Evolutionary conservation across 257 asterid genomes (phyloP).

Genomic region (Gardenia jasminoides): DNA sequence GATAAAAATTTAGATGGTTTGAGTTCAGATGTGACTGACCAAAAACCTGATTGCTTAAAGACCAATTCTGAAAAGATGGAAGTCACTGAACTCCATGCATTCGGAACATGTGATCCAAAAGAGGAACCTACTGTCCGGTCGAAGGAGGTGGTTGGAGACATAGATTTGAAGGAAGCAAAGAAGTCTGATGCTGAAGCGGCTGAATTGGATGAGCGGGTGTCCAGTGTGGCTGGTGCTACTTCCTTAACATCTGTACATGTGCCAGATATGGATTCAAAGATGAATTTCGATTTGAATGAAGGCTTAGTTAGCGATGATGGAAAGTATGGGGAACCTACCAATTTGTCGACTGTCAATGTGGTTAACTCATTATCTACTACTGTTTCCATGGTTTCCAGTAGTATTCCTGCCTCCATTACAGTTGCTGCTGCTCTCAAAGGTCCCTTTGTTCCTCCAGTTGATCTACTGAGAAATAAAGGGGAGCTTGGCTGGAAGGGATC

Average conservation of each 20-base stretch:
- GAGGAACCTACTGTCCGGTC: conserved; percentile 22
- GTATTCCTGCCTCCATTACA: conserved; percentile 63
- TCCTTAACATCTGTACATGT: conserved; percentile 30
- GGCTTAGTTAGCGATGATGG: conserved; percentile 69
- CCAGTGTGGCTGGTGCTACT: conserved; percentile 22
- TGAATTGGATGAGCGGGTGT: conserved; percentile 26
- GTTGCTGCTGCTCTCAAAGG: conserved; percentile 92
- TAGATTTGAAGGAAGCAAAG: conserved; percentile 27
- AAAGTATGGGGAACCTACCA: conserved; percentile 53
- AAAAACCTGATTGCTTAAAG: conserved; percentile 25
- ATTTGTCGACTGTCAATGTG: conserved; percentile 31
- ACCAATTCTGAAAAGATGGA: conserved; percentile 31
- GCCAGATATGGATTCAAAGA: conserved; percentile 38
- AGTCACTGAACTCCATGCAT: conserved; percentile 15
- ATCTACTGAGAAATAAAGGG: conserved; percentile 67
- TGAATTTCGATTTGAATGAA: conserved; percentile 79
- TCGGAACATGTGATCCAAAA: conserved; percentile 25
- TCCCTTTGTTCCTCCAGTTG: conserved; percentile 84
- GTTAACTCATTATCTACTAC: conserved; percentile 39
- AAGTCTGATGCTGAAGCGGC: conserved; percentile 24
- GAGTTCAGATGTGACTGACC: conserved; percentile 22
- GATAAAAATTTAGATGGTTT: conserved; percentile 21
- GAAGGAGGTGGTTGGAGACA: conserved; percentile 24
- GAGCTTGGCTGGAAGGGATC: conserved; percentile 97
- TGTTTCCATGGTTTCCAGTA: conserved; percentile 31